phyloP scores from a whole-genome alignment of 371 early-diverging fungal genomes.

The Saksenaea vasiformis region DNA sequence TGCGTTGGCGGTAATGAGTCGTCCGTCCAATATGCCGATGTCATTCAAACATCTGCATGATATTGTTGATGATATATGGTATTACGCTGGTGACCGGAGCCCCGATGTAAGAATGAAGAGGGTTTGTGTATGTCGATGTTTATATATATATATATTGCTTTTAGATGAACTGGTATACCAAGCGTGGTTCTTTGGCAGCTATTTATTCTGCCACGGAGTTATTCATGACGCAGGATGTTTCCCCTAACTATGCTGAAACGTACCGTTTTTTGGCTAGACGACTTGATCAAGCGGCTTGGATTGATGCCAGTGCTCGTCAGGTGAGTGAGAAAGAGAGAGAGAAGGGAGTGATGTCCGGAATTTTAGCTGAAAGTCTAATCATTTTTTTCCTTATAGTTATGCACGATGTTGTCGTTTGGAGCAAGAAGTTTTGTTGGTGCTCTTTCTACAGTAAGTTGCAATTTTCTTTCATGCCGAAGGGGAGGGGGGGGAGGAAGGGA shows the following conservation, averaged over 20 bases:
- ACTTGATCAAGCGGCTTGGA: conserved; percentile 65
- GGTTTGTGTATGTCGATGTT: neutral
- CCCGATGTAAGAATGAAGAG: conserved; percentile 63
- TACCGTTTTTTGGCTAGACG: conserved; percentile 77
- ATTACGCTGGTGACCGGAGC: conserved; percentile 84
- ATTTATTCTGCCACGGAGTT: conserved; percentile 86
- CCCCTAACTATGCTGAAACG: conserved; percentile 72
- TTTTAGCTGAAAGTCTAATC: neutral
- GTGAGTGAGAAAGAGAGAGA: too few relatives aligned
- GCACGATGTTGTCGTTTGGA: conserved; percentile 50
- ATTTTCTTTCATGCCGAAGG: neutral
- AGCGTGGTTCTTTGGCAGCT: conserved; percentile 77
- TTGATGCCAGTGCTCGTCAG: conserved; percentile 61
- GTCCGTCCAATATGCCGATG: conserved; percentile 69
- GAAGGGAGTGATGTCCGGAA: too few relatives aligned
- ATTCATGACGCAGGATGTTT: conserved; percentile 87
- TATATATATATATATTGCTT: neutral
- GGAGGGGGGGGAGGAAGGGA: too few relatives aligned
- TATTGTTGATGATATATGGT: conserved; percentile 87
- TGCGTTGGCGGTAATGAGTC: conserved; percentile 84
- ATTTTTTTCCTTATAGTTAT: conserved; percentile 24
- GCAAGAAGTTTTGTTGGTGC: conserved; percentile 41
- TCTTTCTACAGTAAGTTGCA: conserved; percentile 37
- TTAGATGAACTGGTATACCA: conserved; percentile 89
- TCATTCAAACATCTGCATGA: conserved; percentile 69